These are phyloP conservation scores for Amanita jacksonii DNA, from an alignment of 768 basidiomycete species.

Conservation along the genomic window DNA sequence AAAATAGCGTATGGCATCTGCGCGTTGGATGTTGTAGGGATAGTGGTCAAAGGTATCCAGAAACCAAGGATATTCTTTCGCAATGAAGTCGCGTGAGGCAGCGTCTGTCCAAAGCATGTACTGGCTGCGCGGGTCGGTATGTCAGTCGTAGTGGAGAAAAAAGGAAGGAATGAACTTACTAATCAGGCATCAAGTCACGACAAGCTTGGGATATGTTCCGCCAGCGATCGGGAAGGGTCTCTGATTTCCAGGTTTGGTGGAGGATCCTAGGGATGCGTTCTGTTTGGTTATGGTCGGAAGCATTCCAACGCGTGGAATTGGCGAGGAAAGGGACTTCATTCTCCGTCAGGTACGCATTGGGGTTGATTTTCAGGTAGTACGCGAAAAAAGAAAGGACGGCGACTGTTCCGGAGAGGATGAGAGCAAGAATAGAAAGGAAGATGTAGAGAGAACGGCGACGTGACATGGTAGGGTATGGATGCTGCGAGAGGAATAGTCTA, in stretches of 20 bases:
- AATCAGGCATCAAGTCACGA: constrained; percentile 89
- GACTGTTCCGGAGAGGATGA: constrained; percentile 82
- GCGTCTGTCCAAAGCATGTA: constrained; percentile 98
- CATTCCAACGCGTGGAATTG: constrained; percentile 53
- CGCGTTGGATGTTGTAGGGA: constrained; percentile 86
- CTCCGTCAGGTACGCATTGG: constrained; percentile 72
- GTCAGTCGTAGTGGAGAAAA: constrained; percentile 10
- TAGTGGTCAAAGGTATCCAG: constrained; percentile 90
- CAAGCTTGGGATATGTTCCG: constrained; percentile 72
- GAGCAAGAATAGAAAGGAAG: constrained; percentile 45
- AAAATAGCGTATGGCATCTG: constrained; percentile 97
- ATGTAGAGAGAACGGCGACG: constrained; percentile 34
- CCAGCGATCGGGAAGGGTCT: constrained; percentile 78
- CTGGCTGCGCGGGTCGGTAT: constrained; percentile 43
- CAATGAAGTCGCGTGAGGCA: constrained; percentile 82
- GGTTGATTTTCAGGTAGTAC: constrained; percentile 78
- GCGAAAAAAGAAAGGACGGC: constrained; percentile 87
- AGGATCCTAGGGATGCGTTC: constrained; percentile 87
- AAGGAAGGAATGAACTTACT: constrained; percentile 46
- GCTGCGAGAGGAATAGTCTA: too few species aligned
- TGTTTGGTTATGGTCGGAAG: constrained; percentile 45
- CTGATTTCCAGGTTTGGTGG: constrained; percentile 98
- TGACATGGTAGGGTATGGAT: constrained; percentile 28
- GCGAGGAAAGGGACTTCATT: constrained; percentile 54
- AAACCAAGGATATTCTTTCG: constrained; percentile 83